Conservation (phyloP, 2,329 filamentous ascomycete species). For the Stachybotrys chartarum region DNA sequence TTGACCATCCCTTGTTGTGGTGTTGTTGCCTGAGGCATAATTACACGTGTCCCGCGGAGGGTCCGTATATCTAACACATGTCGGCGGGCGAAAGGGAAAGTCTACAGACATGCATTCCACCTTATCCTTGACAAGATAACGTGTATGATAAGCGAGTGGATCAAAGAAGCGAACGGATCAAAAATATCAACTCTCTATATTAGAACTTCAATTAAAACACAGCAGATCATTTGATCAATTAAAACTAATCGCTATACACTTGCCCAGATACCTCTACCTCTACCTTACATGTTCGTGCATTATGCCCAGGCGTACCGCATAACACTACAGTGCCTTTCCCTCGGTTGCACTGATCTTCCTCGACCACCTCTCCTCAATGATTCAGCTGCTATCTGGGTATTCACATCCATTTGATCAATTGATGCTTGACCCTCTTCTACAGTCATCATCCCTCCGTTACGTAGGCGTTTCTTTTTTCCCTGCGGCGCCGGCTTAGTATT, state of each 20-base stretch:
- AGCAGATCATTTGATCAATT: constrained; percentile 2
- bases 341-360: neutral
- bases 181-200: neutral
- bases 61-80: neutral
- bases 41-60: too few species aligned
- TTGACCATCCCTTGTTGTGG: too few species aligned
- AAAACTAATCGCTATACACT: constrained; percentile 3
- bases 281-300: neutral
- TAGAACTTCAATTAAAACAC: neutral
- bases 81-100: neutral
- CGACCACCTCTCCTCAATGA: neutral
- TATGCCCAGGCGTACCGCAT: neutral
- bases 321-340: neutral
- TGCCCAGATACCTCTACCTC: constrained; percentile 13
- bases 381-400: constrained; percentile 2
- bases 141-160: neutral
- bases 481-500: neutral
- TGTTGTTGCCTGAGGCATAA: too few species aligned
- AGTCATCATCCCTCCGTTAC: constrained; percentile 4
- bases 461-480: constrained; percentile 1
- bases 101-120: neutral
- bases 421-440: constrained; percentile 3
- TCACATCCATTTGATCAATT: constrained; percentile 6
- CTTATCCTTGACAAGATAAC: neutral
- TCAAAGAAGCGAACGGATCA: neutral